These are phyloP conservation scores for Nemania diffusa DNA, from an alignment of 2,329 filamentous ascomycete genomes.

Conservation along the genomic window DNA sequence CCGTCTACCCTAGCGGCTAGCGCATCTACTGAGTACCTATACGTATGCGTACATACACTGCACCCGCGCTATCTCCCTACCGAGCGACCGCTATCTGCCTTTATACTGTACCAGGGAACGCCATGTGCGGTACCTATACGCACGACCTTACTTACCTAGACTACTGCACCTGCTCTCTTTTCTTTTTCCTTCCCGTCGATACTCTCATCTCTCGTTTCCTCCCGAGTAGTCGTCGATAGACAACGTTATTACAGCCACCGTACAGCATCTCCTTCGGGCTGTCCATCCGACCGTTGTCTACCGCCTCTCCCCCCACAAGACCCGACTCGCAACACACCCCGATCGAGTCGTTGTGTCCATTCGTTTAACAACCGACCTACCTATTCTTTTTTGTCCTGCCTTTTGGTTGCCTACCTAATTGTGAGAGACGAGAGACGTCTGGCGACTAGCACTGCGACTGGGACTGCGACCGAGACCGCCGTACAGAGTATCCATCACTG, in stretches of 20 bases:
- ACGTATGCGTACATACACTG: background rate
- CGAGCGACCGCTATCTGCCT: conserved; percentile 13
- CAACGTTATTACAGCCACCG: conserved; percentile 38
- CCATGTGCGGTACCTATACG: conserved; percentile 19
- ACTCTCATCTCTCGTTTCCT: conserved; percentile 33
- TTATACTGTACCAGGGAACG: conserved; percentile 7
- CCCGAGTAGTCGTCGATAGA: conserved; percentile 37
- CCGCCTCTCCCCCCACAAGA: conserved; percentile 40
- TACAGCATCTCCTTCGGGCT: conserved; percentile 39
- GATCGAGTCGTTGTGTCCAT: conserved; percentile 45
- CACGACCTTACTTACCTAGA: conserved; percentile 22
- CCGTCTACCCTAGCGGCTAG: background rate
- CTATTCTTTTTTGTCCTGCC: conserved; percentile 34
- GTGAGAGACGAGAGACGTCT: conserved; percentile 31
- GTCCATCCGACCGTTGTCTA: conserved; percentile 42
- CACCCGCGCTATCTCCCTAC: conserved; percentile 10
- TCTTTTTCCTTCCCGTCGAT: conserved; percentile 30
- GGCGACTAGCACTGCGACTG: conserved; percentile 18
- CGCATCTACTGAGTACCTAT: too few species aligned
- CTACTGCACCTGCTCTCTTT: conserved; percentile 34
- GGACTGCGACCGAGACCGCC: conserved; percentile 21
- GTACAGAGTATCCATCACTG: conserved; percentile 22
- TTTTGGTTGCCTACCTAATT: conserved; percentile 38
- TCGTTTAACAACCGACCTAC: conserved; percentile 45
- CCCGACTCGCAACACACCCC: conserved; percentile 34